These are phyloP conservation scores for Spiraea crenata DNA, from an alignment of 331 rosid genomes.

Conservation along the genomic window DNA sequence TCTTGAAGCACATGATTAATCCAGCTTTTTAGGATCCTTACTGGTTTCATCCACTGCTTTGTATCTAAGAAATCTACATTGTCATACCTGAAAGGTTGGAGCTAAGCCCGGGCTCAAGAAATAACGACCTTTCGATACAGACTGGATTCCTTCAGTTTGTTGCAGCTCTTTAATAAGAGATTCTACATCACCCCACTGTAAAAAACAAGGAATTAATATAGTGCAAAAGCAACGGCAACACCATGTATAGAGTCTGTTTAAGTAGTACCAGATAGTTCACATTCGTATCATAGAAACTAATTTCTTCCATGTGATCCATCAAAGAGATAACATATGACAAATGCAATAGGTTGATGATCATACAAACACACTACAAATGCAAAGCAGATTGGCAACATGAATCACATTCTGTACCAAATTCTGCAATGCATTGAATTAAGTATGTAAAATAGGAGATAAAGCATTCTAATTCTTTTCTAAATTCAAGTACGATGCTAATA, in stretches of 20 bases:
- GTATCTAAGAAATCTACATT: not conserved
- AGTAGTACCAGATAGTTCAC: not conserved
- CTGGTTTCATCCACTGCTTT: not conserved
- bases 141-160: conserved; percentile 64
- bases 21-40: not conserved
- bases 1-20: not conserved
- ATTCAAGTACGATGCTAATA: no score
- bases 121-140: conserved; percentile 81
- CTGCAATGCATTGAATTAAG: no score
- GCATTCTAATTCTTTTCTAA: not conserved
- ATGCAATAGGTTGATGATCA: not conserved
- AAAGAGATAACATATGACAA: not conserved
- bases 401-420: not conserved
- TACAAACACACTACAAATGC: not conserved
- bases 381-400: not conserved
- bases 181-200: conserved; percentile 91
- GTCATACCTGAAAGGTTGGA: conserved; percentile 86
- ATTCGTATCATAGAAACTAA: not conserved
- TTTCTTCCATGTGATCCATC: not conserved
- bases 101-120: conserved; percentile 96
- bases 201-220: conserved; percentile 22
- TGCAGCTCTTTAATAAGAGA: conserved; percentile 71
- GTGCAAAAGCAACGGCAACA: conserved; percentile 12
- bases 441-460: not conserved
- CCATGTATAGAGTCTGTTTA: conserved; percentile 5